Evolutionary conservation across 2,329 filamentous ascomycete species (phyloP).

Genomic region (Pseudovirgaria hyperparasitica): DNA sequence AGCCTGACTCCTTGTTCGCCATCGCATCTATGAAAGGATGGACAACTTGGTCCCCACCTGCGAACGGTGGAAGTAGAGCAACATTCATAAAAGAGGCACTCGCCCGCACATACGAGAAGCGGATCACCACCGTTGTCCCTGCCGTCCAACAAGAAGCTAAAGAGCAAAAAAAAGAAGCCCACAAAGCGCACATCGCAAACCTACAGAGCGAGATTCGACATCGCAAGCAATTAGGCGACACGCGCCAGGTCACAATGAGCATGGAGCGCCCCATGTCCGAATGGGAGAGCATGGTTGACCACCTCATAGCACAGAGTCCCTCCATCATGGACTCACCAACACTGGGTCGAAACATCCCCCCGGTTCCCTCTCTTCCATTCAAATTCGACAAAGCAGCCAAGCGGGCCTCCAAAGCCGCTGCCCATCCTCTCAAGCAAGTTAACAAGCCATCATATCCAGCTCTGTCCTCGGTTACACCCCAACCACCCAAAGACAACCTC

Average conservation of each 20-base stretch:
- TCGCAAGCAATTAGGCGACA: conserved; percentile 21
- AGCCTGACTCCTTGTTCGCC: conserved; percentile 35
- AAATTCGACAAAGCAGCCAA: background rate
- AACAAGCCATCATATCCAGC: background rate
- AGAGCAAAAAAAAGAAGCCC: conserved; percentile 23
- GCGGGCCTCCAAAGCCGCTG: background rate
- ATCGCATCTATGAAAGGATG: conserved; percentile 42
- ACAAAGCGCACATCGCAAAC: conserved; percentile 28
- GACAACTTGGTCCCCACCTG: conserved; percentile 41
- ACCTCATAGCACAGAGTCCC: conserved; percentile 15
- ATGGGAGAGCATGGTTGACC: conserved; percentile 22
- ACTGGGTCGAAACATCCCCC: too few relatives aligned
- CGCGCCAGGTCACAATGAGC: conserved; percentile 23
- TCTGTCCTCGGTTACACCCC: background rate
- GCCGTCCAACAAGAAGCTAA: conserved; percentile 21
- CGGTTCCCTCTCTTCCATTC: too few relatives aligned
- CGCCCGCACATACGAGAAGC: conserved; percentile 45
- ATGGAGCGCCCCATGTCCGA: conserved; percentile 28
- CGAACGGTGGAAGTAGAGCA: conserved; percentile 33
- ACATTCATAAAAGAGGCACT: conserved; percentile 50
- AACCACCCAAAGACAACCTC: background rate
- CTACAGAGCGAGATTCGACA: conserved; percentile 30
- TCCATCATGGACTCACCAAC: too few relatives aligned
- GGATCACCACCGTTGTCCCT: conserved; percentile 25
- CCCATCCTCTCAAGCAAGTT: background rate